phyloP scores from a whole-genome alignment of 768 basidiomycete species.

The Coprinopsis marcescibilis region DNA sequence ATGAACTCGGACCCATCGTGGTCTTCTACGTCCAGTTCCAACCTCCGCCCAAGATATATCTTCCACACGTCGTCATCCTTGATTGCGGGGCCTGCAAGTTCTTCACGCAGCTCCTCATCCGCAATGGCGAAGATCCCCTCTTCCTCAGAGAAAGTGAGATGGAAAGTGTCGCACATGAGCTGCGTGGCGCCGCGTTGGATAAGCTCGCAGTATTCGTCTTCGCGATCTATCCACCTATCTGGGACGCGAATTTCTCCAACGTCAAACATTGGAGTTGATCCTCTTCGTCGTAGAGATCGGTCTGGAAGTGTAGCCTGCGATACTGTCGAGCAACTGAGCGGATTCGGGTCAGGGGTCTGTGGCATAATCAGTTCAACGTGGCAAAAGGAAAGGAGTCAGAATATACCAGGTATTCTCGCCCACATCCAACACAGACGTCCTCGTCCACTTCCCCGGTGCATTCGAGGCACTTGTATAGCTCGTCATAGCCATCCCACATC shows the following conservation, averaged over 20 bases:
- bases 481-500: constrained; percentile 17
- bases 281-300: constrained; percentile 20
- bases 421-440: constrained; percentile 22
- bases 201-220: constrained; percentile 24
- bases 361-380: background rate
- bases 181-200: constrained; percentile 28
- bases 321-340: constrained; percentile 7
- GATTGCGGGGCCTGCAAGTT: constrained; percentile 30
- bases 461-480: constrained; percentile 20
- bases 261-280: constrained; percentile 26
- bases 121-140: constrained; percentile 32
- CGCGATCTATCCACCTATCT: constrained; percentile 6
- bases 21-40: constrained; percentile 30
- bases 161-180: constrained; percentile 33
- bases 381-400: background rate
- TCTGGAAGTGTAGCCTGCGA: constrained; percentile 20
- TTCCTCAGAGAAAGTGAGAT: constrained; percentile 23
- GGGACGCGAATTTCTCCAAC: constrained; percentile 6
- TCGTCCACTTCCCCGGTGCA: constrained; percentile 28
- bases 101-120: constrained; percentile 24
- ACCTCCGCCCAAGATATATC: constrained; percentile 31
- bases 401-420: constrained; percentile 13
- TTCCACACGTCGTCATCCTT: constrained; percentile 30
- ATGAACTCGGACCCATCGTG: constrained; percentile 29
- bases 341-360: background rate